These are phyloP conservation scores for Colletotrichum sp. DNA, from an alignment of 2,329 filamentous ascomycete species.

Conservation along the genomic window DNA sequence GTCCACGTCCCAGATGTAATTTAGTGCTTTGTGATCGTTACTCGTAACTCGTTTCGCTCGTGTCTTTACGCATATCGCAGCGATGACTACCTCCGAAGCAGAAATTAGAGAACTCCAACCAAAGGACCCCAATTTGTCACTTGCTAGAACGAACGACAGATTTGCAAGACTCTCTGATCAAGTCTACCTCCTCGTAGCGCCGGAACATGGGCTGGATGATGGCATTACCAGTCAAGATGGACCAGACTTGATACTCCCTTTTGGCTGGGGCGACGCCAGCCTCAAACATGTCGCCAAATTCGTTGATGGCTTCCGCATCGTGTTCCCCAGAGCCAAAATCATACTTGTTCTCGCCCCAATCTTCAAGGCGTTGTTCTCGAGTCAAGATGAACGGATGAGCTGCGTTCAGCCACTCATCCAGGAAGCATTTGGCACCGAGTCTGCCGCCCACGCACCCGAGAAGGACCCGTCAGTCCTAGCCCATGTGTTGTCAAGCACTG, in stretches of 20 bases:
- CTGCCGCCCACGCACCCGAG: conserved; percentile 5
- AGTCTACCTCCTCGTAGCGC: background rate
- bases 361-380: conserved; percentile 47
- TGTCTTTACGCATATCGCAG: background rate
- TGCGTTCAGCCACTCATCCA: conserved; percentile 48
- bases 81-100: background rate
- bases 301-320: conserved; percentile 51
- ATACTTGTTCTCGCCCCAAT: conserved; percentile 56
- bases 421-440: conserved; percentile 35
- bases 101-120: background rate
- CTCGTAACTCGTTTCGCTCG: background rate
- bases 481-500: conserved; percentile 63
- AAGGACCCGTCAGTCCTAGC: conserved; percentile 44
- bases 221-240: background rate
- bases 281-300: conserved; percentile 62
- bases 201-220: background rate
- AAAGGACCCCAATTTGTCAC: background rate
- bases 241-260: conserved; percentile 54
- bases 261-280: conserved; percentile 60
- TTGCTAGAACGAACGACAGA: background rate
- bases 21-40: background rate
- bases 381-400: conserved; percentile 43
- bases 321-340: conserved; percentile 55
- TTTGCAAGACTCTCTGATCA: background rate
- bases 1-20: background rate